Evolutionary conservation across 768 basidiomycete genomes (phyloP).

Genomic region (Leucocoprinus birnbaumii): DNA sequence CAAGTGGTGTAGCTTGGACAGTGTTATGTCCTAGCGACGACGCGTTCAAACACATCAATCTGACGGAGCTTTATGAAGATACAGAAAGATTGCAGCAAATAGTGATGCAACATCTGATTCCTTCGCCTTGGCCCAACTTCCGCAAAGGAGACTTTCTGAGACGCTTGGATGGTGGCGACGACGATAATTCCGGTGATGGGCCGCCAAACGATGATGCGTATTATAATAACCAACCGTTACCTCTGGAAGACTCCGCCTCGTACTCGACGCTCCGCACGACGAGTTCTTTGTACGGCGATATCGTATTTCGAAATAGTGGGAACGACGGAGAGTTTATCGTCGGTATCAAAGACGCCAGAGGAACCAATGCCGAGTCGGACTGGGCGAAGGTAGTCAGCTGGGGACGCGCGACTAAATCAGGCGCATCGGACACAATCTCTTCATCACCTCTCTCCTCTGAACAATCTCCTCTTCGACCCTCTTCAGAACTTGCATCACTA

Average conservation of each 20-base stretch:
- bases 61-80: conserved; percentile 69
- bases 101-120: conserved; percentile 77
- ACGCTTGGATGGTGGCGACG: not conserved
- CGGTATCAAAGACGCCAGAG: conserved; percentile 72
- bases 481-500: not conserved
- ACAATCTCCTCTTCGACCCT: not conserved
- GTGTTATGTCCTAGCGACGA: conserved; percentile 89
- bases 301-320: conserved; percentile 61
- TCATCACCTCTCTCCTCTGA: not conserved
- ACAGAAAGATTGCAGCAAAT: conserved; percentile 49
- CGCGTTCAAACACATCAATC: conserved; percentile 84
- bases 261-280: conserved; percentile 78
- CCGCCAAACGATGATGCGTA: conserved; percentile 25
- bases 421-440: not conserved
- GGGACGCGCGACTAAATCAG: conserved; percentile 67
- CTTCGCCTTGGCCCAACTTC: conserved; percentile 29
- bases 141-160: conserved; percentile 20
- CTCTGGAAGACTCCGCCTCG: conserved; percentile 60
- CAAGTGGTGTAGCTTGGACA: conserved; percentile 64
- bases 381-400: conserved; percentile 66
- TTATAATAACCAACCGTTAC: conserved; percentile 71
- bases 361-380: conserved; percentile 58
- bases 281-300: conserved; percentile 69
- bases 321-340: conserved; percentile 51
- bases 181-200: not conserved